Base-by-base conservation (phyloP, 2,329 filamentous ascomycete species). In the Diaporthe capsici region DNA sequence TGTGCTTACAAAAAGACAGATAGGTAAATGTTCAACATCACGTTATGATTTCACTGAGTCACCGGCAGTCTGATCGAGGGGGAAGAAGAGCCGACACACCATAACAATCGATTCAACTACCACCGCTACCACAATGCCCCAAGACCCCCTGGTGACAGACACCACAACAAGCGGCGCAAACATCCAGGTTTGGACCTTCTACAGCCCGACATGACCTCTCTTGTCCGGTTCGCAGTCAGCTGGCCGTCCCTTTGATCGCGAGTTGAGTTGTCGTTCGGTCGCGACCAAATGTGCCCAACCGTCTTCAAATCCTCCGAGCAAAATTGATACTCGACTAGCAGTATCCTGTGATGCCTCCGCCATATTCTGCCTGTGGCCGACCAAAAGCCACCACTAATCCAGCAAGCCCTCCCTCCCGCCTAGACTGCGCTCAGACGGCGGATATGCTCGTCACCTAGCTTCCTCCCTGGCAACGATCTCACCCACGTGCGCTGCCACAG, bases 31-130 rank as follows among this genome's bases (percentile, higher is more conserved):
- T 20, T n/a, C 1, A 53, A n/a, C 13, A 17, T 31, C 17, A 39
- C 20, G 13, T 53, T 3, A 34, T 12, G 17, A 44, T 57, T 15
- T 44, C 51, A 71, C 22, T 68, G 22, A 22, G 28, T 67, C 44
- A 51, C 22, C 22, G 3, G 44, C 44, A 37, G 12, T 39, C n/a
- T 25, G 44, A 53, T 25, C 17, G 42, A 34, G 20, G 22, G 31
- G n/a, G 22, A 25, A 44, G 17, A 37, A 51, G n/a, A 42, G 13
- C 10, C n/a, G 22, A 55, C 34, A 73, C 71, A 65, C 60, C 58
- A 73, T 73, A 42, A 63, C 28, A 65, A 37, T 65, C 58, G 25
- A 65, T 75, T 67, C 58, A 68, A n/a, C 74, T 73, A 75, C 74
- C 70, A 72, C 49, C 70, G 44, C 74, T 75, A 75, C 70, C 74